A percentile compares a stretch with the other conserved stretches of the same genome.
These are phyloP conservation scores for Nicotiana obtusifolia DNA, from an alignment of 257 asterid genomes.

Conservation along the genomic window DNA sequence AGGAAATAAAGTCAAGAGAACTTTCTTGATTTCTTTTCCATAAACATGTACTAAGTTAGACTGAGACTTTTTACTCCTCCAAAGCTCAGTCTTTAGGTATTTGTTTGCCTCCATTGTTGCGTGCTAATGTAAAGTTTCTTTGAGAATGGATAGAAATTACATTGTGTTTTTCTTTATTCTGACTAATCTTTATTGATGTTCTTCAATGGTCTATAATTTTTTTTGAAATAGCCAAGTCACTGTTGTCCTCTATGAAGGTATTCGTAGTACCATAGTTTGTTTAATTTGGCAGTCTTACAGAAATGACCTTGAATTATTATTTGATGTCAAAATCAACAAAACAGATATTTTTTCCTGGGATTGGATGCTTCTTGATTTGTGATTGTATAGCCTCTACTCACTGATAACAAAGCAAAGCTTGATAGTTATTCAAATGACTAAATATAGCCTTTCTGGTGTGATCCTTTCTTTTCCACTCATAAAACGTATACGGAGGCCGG, in stretches of 20 bases:
- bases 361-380: constrained; percentile 75
- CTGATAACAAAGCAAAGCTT: constrained; percentile 70
- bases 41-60: too few relatives aligned
- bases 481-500: too few relatives aligned
- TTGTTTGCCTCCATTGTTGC: too few relatives aligned
- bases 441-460: constrained; percentile 32
- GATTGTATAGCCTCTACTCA: constrained; percentile 70
- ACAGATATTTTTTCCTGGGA: too few relatives aligned
- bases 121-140: too few relatives aligned
- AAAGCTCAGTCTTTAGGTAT: too few relatives aligned
- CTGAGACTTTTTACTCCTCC: too few relatives aligned
- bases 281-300: constrained; percentile 23
- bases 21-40: too few relatives aligned
- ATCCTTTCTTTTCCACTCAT: neutral
- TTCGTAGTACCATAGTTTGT: neutral
- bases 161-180: too few relatives aligned
- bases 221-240: neutral
- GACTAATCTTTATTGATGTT: too few relatives aligned
- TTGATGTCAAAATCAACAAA: constrained; percentile 57
- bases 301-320: constrained; percentile 2
- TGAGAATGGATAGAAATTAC: too few relatives aligned
- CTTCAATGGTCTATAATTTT: neutral
- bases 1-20: too few relatives aligned
- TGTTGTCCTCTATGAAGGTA: neutral
- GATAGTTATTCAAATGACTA: constrained; percentile 19